Conservation (phyloP, 768 basidiomycete species). For the Fibroporia radiculosa region DNA sequence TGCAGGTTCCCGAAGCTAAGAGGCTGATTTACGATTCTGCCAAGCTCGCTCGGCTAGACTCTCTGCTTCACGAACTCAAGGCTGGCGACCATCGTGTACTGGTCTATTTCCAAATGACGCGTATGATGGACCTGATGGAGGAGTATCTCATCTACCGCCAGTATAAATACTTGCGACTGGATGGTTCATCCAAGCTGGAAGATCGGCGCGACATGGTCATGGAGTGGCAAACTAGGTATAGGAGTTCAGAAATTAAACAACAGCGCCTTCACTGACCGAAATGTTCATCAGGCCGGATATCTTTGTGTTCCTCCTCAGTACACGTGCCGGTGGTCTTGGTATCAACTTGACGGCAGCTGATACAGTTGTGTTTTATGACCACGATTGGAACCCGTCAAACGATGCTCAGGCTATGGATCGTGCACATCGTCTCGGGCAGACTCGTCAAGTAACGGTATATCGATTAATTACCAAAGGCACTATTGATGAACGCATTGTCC, state of each 20-base stretch:
- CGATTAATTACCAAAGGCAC: conserved; percentile 90
- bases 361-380: conserved; percentile 92
- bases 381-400: conserved; percentile 96
- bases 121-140: conserved; percentile 99
- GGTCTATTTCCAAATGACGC: conserved; percentile 99
- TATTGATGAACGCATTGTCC: conserved; percentile 95
- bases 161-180: conserved; percentile 88
- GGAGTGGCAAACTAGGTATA: conserved; percentile 95
- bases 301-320: conserved; percentile 86
- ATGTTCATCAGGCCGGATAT: conserved; percentile 60
- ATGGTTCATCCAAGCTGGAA: conserved; percentile 90
- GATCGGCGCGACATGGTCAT: conserved; percentile 99
- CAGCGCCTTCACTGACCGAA: too few species aligned
- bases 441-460: conserved; percentile 95
- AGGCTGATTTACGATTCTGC: conserved; percentile 94
- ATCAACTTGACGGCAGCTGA: conserved; percentile 96
- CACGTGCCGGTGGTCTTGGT: conserved; percentile 91
- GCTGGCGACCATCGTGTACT: conserved; percentile 88
- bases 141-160: conserved; percentile 96
- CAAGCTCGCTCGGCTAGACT: conserved; percentile 87
- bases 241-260: conserved; percentile 2
- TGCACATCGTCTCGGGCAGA: conserved; percentile 94
- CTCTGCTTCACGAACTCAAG: conserved; percentile 87
- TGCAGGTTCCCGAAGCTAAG: conserved; percentile 94
- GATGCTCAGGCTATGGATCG: conserved; percentile 99